These are phyloP conservation scores for Corniculantispora saksenae DNA, from an alignment of 2,329 filamentous ascomycete species.

Conservation along the genomic window DNA sequence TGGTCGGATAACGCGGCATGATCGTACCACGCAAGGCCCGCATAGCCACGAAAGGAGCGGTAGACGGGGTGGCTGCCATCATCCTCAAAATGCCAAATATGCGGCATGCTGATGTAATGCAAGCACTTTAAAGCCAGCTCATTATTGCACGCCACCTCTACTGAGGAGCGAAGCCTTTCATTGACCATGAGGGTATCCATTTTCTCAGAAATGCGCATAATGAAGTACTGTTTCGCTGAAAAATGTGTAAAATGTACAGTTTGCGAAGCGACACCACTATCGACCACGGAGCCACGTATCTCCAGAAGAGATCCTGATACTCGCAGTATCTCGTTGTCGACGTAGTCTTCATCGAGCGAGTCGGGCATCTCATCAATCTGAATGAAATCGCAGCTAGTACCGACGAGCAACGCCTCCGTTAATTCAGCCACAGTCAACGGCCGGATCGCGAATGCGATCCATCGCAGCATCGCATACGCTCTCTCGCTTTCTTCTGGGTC, in stretches of 20 bases:
- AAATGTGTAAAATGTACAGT: not conserved
- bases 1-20: not conserved
- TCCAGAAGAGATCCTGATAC: not conserved
- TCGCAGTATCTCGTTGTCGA: slow-evolving; percentile 30
- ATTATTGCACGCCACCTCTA: not conserved
- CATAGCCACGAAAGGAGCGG: not conserved
- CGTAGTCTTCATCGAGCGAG: slow-evolving; percentile 29
- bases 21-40: not conserved
- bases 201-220: not conserved
- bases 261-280: not conserved
- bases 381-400: slow-evolving; percentile 23
- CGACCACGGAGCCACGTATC: not conserved
- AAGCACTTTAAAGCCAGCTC: not conserved
- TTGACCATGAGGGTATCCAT: not conserved
- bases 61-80: not conserved
- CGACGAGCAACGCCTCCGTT: slow-evolving; percentile 28
- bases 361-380: slow-evolving; percentile 30
- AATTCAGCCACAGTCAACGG: slow-evolving; percentile 28
- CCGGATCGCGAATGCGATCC: slow-evolving; percentile 28
- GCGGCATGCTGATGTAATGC: not conserved
- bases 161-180: not conserved
- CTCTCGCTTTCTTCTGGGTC: slow-evolving; percentile 23
- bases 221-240: not conserved
- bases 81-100: not conserved
- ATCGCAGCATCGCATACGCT: slow-evolving; percentile 32